Percentiles rank a stretch among this genome's conserved stretches.
phyloP scores from a whole-genome alignment of 1,284 basidiomycete species.

The Tilletia horrida region DNA sequence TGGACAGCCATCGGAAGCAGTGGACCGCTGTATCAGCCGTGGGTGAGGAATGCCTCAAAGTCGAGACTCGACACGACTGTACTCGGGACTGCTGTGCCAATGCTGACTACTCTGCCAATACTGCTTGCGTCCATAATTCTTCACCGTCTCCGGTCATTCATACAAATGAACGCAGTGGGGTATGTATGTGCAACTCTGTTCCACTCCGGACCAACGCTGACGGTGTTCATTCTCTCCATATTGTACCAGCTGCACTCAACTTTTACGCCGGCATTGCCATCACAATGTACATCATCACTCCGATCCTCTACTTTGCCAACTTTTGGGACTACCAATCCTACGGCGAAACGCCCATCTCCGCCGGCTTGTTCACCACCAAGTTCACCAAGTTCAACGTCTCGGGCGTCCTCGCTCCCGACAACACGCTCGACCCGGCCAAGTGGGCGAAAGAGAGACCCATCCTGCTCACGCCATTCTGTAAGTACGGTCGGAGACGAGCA shows the following conservation, averaged over 20 bases:
- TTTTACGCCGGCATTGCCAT: slow-evolving; percentile 49
- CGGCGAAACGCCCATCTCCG: slow-evolving; percentile 44
- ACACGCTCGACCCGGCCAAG: slow-evolving; percentile 57
- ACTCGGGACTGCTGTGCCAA: too few species aligned
- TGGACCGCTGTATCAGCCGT: slow-evolving; percentile 60
- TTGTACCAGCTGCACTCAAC: slow-evolving; percentile 54
- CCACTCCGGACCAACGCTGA: background rate
- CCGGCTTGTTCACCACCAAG: slow-evolving; percentile 54
- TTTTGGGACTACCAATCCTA: slow-evolving; percentile 57
- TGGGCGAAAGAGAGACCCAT: slow-evolving; percentile 56
- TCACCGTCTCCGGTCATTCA: too few species aligned
- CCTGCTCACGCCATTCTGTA: slow-evolving; percentile 59
- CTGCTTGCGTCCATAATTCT: background rate
- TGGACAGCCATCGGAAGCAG: slow-evolving; percentile 59
- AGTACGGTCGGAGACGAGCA: too few species aligned
- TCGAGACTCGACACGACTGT: too few species aligned
- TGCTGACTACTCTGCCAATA: too few species aligned
- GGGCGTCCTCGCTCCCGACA: slow-evolving; percentile 42
- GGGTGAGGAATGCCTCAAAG: slow-evolving; percentile 27
- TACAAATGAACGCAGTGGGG: too few species aligned
- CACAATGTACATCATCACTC: slow-evolving; percentile 60
- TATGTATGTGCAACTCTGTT: too few species aligned
- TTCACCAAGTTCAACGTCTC: slow-evolving; percentile 40
- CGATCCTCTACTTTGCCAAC: slow-evolving; percentile 57
- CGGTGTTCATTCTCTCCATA: background rate